Evolutionary conservation across 345 rosid species (phyloP), one percentile per base, ranked within the genome.

Genomic region (Bruguiera gymnorhiza): DNA sequence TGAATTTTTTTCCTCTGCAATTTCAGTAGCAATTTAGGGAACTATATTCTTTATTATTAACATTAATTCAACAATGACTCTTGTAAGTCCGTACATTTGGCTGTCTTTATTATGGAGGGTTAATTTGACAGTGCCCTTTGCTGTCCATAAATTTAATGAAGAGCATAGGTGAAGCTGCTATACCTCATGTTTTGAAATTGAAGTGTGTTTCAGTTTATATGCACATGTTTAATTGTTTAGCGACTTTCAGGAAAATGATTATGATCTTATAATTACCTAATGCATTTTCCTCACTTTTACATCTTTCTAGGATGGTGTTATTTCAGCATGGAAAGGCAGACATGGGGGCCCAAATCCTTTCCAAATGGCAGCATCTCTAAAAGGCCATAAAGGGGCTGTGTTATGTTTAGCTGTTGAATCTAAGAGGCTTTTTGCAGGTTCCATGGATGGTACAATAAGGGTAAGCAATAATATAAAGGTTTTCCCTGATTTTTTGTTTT

Each of bases 281-380:
- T 30, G 9, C 8, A 15, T 7, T 27, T 21, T 27, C 56, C 31
- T 69, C 20, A 9, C 37, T 60, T 68, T 16, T 31, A 8, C n/a
- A 29, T 21, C 67, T 64, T 71, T 37, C 80, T 10, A 85, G 89
- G 76, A 80, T 71, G 92, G 92, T 61, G 66, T 60, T 23, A 80
- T 88, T 73, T 61, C 72, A 64, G 87, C 71, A 6, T 88, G 92
- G 89, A 83, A 77, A 67, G 78, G 71, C 18, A 71, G 78, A 68
- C 29, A 71, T 3, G 84, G 68, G 57, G 56, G 54, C 23, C 32
- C 73, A 54, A 74, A 80, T 63, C 84, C 86, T 70, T 78, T 84
- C 66, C 70, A 80, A 24, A 63, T 69, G 62, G 54, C 67, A 6
- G 66, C 73, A 39, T 68, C 83, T 62, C 73, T 82, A 20, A 67